phyloP scores from a whole-genome alignment of 2,329 filamentous ascomycete species.

The Colletotrichum scovillei region DNA sequence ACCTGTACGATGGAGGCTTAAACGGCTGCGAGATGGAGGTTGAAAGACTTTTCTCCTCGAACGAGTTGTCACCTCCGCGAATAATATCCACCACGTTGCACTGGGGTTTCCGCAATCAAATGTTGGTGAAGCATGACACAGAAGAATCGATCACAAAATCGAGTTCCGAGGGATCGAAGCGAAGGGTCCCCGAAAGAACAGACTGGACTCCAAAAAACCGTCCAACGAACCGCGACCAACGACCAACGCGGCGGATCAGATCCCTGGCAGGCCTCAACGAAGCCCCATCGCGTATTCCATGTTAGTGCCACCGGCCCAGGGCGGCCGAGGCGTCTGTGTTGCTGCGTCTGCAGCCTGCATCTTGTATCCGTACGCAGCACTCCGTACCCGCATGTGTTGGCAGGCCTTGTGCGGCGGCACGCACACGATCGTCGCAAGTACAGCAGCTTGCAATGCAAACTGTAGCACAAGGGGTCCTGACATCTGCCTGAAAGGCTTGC shows the following conservation, averaged over 20 bases:
- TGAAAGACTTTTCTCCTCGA: background rate
- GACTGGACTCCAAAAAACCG: background rate
- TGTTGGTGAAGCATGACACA: background rate
- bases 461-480: slow-evolving; percentile 2
- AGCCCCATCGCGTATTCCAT: slow-evolving; percentile 1
- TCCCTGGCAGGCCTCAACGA: slow-evolving; percentile 1
- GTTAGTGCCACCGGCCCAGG: slow-evolving; percentile 11
- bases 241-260: slow-evolving; percentile 3
- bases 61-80: background rate
- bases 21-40: slow-evolving; percentile 3
- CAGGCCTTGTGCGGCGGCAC: background rate
- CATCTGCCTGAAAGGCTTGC: background rate
- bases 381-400: background rate
- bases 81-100: background rate
- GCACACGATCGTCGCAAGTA: slow-evolving; percentile 8
- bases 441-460: slow-evolving; percentile 10
- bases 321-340: slow-evolving; percentile 19
- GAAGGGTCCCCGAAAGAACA: slow-evolving; percentile 18
- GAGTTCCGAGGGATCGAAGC: background rate
- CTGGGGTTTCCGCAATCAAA: background rate
- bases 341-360: slow-evolving; percentile 4
- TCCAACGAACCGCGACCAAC: background rate
- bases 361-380: background rate
- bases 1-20: slow-evolving; percentile 20
- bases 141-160: background rate